A percentile compares a stretch with the other conserved stretches of the same genome.
phyloP scores from a whole-genome alignment of 1,284 basidiomycete species.

The Boletellus deceptivus region DNA sequence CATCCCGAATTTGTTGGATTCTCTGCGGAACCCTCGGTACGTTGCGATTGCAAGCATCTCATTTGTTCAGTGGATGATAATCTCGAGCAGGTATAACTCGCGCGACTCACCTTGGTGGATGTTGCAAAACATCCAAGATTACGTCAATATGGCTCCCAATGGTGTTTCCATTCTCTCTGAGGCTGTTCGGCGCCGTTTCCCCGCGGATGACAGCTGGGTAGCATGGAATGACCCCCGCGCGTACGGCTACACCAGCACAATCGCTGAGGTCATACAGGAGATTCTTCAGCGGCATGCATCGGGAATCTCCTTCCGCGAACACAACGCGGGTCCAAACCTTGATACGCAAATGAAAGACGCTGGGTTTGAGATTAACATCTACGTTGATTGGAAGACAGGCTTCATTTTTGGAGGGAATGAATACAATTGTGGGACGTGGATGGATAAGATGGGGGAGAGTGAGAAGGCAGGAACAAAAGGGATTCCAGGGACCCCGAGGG shows the following conservation, averaged over 20 bases:
- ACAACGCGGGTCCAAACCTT: slow-evolving; percentile 94
- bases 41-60: slow-evolving; percentile 25
- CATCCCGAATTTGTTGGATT: slow-evolving; percentile 92
- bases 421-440: slow-evolving; percentile 89
- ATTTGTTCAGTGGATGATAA: background rate
- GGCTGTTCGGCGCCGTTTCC: slow-evolving; percentile 87
- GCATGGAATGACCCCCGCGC: slow-evolving; percentile 86
- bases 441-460: slow-evolving; percentile 97
- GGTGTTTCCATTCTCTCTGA: slow-evolving; percentile 82
- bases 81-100: slow-evolving; percentile 72
- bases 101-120: slow-evolving; percentile 98
- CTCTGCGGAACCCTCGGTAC: slow-evolving; percentile 76
- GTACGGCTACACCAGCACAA: slow-evolving; percentile 75
- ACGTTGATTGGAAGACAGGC: slow-evolving; percentile 94
- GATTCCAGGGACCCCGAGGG: slow-evolving; percentile 89
- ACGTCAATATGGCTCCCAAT: slow-evolving; percentile 80
- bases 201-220: slow-evolving; percentile 91
- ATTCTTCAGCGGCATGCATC: slow-evolving; percentile 91
- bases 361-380: slow-evolving; percentile 93
- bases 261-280: slow-evolving; percentile 95
- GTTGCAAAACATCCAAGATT: slow-evolving; percentile 97
- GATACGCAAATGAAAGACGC: slow-evolving; percentile 94
- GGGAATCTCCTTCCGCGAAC: slow-evolving; percentile 93
- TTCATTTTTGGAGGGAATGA: slow-evolving; percentile 87
- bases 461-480: slow-evolving; percentile 92